These are phyloP conservation scores for Metarhizium guizhouense DNA, from an alignment of 2,329 filamentous ascomycete genomes.

Conservation along the genomic window DNA sequence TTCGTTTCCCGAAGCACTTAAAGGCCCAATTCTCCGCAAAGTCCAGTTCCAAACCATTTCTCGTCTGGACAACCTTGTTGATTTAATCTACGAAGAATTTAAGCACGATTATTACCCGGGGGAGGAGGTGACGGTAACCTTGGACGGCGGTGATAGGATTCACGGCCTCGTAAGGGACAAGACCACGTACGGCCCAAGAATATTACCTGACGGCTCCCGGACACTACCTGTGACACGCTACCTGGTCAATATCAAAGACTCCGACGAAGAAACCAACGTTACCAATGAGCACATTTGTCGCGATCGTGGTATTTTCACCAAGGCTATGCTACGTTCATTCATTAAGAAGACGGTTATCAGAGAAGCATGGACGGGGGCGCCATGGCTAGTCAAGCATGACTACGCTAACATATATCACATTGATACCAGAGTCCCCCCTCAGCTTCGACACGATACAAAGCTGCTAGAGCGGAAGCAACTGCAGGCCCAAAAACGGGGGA, in stretches of 20 bases:
- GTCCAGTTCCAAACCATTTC: conserved; percentile 87
- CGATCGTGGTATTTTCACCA: conserved; percentile 88
- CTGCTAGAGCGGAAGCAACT: conserved; percentile 67
- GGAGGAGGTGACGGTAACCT: conserved; percentile 67
- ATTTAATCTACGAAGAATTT: conserved; percentile 66
- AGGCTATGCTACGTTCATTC: conserved; percentile 85
- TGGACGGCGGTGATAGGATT: conserved; percentile 58
- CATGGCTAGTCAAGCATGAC: conserved; percentile 86
- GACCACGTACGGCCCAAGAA: conserved; percentile 56
- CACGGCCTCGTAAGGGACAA: conserved; percentile 79
- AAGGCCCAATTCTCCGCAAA: conserved; percentile 79
- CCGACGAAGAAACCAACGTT: conserved; percentile 65
- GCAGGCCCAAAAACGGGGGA: conserved; percentile 55
- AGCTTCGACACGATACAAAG: conserved; percentile 74
- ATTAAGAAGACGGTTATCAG: conserved; percentile 90
- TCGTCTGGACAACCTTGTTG: conserved; percentile 74
- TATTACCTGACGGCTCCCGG: conserved; percentile 58
- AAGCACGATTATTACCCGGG: conserved; percentile 87
- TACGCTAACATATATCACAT: conserved; percentile 80
- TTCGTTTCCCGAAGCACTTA: conserved; percentile 83
- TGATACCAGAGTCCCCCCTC: conserved; percentile 73
- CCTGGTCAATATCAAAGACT: conserved; percentile 65
- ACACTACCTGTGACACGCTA: conserved; percentile 70
- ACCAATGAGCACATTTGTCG: conserved; percentile 76
- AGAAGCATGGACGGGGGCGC: conserved; percentile 91